Conservation (phyloP, 1,139 yeast genomes). For the Meyerozyma smithsonii region DNA sequence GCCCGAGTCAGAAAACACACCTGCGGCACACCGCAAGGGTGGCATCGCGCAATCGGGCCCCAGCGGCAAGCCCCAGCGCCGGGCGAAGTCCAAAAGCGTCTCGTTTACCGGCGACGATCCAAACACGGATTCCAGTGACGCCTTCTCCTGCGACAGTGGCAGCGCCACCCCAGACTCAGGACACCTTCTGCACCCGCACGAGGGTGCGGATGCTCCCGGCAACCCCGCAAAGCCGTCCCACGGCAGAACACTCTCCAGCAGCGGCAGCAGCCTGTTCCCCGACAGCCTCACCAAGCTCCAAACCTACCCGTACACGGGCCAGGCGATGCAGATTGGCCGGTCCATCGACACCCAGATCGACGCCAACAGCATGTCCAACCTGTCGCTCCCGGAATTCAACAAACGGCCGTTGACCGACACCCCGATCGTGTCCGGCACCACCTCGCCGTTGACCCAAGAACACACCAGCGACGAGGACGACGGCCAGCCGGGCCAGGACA, state of each 20-base stretch:
- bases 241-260: conserved; percentile 5
- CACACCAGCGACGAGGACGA: conserved; percentile 29
- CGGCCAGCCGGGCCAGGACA: conserved; percentile 12
- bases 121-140: conserved; percentile 8
- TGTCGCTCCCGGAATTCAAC: conserved; percentile 53
- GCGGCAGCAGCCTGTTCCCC: conserved; percentile 7
- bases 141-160: conserved; percentile 11
- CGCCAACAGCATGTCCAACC: conserved; percentile 15
- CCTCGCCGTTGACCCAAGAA: conserved; percentile 45
- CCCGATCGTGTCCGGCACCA: conserved; percentile 53
- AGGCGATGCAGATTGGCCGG: conserved; percentile 14
- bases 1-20: neutral
- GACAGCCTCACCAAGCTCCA: conserved; percentile 9
- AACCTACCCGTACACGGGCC: conserved; percentile 13
- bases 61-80: conserved; percentile 19
- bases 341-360: conserved; percentile 27
- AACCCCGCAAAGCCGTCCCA: conserved; percentile 8
- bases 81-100: conserved; percentile 17
- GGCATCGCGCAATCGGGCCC: conserved; percentile 18
- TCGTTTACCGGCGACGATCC: conserved; percentile 10
- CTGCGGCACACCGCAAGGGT: conserved; percentile 1
- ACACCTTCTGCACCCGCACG: neutral
- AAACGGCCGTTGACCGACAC: conserved; percentile 70
- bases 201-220: conserved; percentile 2
- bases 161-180: neutral